phyloP scores from a whole-genome alignment of 768 basidiomycete species.

The Coprinopsis marcescibilis region DNA sequence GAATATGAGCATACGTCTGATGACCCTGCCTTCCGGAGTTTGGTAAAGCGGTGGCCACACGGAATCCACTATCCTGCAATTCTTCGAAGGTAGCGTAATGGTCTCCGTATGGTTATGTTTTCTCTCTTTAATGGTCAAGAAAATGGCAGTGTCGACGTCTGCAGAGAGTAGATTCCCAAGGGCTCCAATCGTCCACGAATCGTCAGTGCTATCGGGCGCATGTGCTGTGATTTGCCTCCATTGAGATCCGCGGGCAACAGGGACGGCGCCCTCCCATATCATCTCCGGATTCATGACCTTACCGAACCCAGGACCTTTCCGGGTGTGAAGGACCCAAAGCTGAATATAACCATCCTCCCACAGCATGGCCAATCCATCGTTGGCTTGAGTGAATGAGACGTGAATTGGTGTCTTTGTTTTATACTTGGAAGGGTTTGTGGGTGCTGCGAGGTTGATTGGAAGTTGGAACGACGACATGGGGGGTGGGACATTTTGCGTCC shows the following conservation, averaged over 20 bases:
- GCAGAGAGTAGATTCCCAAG: conserved; percentile 31
- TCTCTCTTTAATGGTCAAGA: conserved; percentile 19
- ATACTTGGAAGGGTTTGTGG: background rate
- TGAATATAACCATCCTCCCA: conserved; percentile 67
- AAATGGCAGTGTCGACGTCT: conserved; percentile 28
- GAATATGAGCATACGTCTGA: conserved; percentile 31
- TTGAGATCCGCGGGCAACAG: conserved; percentile 14
- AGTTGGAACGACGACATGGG: conserved; percentile 79
- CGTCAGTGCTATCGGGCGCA: conserved; percentile 7
- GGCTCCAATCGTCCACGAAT: conserved; percentile 23
- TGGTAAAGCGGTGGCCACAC: conserved; percentile 32
- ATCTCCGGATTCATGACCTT: conserved; percentile 54
- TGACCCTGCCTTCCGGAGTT: conserved; percentile 40
- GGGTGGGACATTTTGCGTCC: conserved; percentile 94
- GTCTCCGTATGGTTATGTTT: conserved; percentile 8
- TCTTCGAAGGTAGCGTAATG: conserved; percentile 28
- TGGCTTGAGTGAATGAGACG: conserved; percentile 49
- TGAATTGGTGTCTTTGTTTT: conserved; percentile 53
- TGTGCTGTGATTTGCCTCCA: conserved; percentile 31
- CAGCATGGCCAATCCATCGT: conserved; percentile 58
- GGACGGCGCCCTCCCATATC: conserved; percentile 28
- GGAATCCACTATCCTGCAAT: conserved; percentile 43
- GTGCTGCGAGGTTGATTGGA: conserved; percentile 6
- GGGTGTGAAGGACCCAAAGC: conserved; percentile 65
- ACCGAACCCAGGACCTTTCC: conserved; percentile 48